Evolutionary conservation across 1,284 basidiomycete species (phyloP).

Genomic region (Mycosarcoma mackinlayi): DNA sequence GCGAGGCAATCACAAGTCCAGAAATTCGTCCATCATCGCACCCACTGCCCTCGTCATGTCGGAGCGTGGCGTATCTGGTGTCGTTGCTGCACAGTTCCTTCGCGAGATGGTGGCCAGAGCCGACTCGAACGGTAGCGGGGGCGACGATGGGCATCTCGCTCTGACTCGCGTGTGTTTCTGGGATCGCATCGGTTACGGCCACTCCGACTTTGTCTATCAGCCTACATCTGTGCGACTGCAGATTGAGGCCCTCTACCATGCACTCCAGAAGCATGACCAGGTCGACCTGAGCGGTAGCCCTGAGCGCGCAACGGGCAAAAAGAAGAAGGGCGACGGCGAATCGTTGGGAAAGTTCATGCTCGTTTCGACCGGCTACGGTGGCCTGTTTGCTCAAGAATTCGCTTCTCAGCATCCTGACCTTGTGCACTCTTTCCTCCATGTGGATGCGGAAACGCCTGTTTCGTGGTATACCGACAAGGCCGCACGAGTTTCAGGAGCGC

Average conservation of each 20-base stretch:
- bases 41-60: conserved; percentile 59
- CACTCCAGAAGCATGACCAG: conserved; percentile 28
- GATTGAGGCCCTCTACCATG: conserved; percentile 40
- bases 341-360: conserved; percentile 50
- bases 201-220: conserved; percentile 50
- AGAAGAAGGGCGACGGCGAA: conserved; percentile 13
- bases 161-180: conserved; percentile 52
- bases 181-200: conserved; percentile 54
- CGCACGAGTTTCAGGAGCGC: conserved; percentile 29
- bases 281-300: conserved; percentile 14
- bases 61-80: conserved; percentile 50
- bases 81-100: conserved; percentile 46
- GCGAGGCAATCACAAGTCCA: conserved; percentile 10
- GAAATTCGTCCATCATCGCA: conserved; percentile 7
- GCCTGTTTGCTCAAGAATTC: conserved; percentile 54
- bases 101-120: conserved; percentile 52
- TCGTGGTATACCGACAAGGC: conserved; percentile 52
- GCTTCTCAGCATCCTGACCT: conserved; percentile 50
- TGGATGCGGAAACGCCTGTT: conserved; percentile 52
- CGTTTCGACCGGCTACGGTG: conserved; percentile 51
- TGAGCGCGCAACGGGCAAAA: conserved; percentile 4
- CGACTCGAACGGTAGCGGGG: conserved; percentile 1
- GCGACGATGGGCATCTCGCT: conserved; percentile 52
- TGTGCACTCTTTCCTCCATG: conserved; percentile 53
- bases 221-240: conserved; percentile 33